These are phyloP conservation scores for Lactarius trivialis DNA, from an alignment of 768 basidiomycete species.

Conservation along the genomic window DNA sequence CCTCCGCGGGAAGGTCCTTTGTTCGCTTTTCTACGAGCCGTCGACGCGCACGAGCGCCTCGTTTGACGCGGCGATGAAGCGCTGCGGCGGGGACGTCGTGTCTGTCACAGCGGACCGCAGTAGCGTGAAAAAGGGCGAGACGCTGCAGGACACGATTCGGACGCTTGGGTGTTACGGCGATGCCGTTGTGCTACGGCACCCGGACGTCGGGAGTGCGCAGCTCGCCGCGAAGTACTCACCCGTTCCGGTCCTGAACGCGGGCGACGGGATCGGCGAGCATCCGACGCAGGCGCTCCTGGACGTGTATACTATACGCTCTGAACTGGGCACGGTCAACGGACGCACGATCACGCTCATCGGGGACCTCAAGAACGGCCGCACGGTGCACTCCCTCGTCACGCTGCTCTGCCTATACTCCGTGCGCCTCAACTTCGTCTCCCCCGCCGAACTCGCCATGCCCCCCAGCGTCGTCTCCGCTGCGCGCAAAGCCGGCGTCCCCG, in stretches of 20 bases:
- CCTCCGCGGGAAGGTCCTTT: slow-evolving; percentile 84
- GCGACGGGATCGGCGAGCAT: slow-evolving; percentile 96
- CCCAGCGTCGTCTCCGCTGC: slow-evolving; percentile 75
- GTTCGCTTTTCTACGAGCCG: slow-evolving; percentile 92
- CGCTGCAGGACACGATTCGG: slow-evolving; percentile 85
- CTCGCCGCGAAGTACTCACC: slow-evolving; percentile 94
- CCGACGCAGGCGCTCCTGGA: slow-evolving; percentile 91
- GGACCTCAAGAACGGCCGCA: slow-evolving; percentile 96
- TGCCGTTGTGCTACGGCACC: slow-evolving; percentile 91
- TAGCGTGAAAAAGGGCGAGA: slow-evolving; percentile 91
- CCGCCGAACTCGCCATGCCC: slow-evolving; percentile 83
- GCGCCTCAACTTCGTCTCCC: slow-evolving; percentile 92
- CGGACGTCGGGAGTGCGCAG: slow-evolving; percentile 90
- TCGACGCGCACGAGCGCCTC: slow-evolving; percentile 94
- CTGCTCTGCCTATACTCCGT: slow-evolving; percentile 89
- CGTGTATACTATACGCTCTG: slow-evolving; percentile 93
- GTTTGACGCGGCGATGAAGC: slow-evolving; percentile 98
- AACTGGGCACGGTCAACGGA: slow-evolving; percentile 96
- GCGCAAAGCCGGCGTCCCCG: slow-evolving; percentile 72
- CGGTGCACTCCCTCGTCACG: slow-evolving; percentile 92
- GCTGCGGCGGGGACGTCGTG: slow-evolving; percentile 95
- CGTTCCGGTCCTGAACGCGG: slow-evolving; percentile 93
- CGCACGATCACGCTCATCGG: slow-evolving; percentile 89
- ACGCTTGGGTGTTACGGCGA: slow-evolving; percentile 95
- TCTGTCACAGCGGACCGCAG: slow-evolving; percentile 73